These are phyloP conservation scores for Pichia sorboxylosa DNA, from an alignment of 1,139 yeast species.

Conservation along the genomic window DNA sequence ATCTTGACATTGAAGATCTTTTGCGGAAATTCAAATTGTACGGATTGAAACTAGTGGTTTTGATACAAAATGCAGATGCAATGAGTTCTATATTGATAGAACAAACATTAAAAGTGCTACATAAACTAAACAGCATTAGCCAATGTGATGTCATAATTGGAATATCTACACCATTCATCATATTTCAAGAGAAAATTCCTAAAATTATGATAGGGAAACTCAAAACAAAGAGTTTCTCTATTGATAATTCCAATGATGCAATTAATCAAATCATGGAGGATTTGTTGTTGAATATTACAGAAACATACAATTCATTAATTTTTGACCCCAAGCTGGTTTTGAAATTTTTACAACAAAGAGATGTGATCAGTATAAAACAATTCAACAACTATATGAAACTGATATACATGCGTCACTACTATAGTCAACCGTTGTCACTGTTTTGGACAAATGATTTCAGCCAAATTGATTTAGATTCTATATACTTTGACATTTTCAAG, in stretches of 20 bases:
- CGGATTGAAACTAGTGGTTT: constrained; percentile 24
- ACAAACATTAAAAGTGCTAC: constrained; percentile 37
- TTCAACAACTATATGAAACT: constrained; percentile 49
- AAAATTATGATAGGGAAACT: constrained; percentile 18
- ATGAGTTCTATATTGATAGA: constrained; percentile 41
- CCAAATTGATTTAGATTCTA: constrained; percentile 23
- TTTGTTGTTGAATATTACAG: constrained; percentile 23
- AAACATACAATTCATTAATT: constrained; percentile 24
- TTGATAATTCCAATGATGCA: constrained; percentile 34
- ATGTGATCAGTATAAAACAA: constrained; percentile 20
- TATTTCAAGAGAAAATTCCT: constrained; percentile 33
- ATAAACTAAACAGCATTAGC: constrained; percentile 22
- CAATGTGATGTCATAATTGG: constrained; percentile 29
- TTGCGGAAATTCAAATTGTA: constrained; percentile 18
- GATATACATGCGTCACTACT: constrained; percentile 59
- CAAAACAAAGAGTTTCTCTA: constrained; percentile 24
- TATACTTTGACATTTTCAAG: constrained; percentile 29
- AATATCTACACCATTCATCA: constrained; percentile 37
- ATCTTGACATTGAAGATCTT: constrained; percentile 25
- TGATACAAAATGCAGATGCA: constrained; percentile 58
- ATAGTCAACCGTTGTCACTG: constrained; percentile 52
- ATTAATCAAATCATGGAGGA: constrained; percentile 29
- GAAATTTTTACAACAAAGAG: constrained; percentile 15
- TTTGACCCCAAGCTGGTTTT: constrained; percentile 21
- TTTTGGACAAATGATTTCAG: constrained; percentile 28